Evolutionary conservation across 2,329 filamentous ascomycete species (phyloP).

Genomic region (Eurotiales sp.): DNA sequence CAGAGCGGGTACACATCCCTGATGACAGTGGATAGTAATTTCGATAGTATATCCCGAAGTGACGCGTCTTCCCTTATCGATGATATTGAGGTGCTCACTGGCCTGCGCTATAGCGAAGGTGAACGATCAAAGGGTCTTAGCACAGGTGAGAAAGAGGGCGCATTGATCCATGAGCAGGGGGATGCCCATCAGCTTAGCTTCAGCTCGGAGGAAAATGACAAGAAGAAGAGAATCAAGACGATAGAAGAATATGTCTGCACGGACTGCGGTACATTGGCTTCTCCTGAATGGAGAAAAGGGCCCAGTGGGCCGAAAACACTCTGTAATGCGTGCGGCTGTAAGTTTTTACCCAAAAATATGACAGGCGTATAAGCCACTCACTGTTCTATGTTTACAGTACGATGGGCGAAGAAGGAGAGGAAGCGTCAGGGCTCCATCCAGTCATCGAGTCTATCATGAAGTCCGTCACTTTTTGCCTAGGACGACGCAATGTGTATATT

Average conservation of each 20-base stretch:
- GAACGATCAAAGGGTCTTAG: slow-evolving; percentile 85
- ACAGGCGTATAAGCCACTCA: neutral
- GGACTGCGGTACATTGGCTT: slow-evolving; percentile 91
- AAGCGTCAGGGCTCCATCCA: slow-evolving; percentile 46
- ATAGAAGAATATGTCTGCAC: slow-evolving; percentile 87
- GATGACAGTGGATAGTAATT: slow-evolving; percentile 51
- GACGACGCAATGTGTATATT: too few relatives aligned
- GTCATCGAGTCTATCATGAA: slow-evolving; percentile 2
- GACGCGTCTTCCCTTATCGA: slow-evolving; percentile 75
- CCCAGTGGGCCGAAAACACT: slow-evolving; percentile 89
- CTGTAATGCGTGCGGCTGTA: slow-evolving; percentile 90
- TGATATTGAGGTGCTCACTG: slow-evolving; percentile 89
- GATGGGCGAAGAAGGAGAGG: slow-evolving; percentile 71
- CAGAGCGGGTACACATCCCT: slow-evolving; percentile 50
- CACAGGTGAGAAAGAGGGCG: slow-evolving; percentile 76
- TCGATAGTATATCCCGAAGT: slow-evolving; percentile 6
- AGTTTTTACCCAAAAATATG: slow-evolving; percentile 26
- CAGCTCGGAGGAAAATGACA: slow-evolving; percentile 56
- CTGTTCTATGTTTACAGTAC: slow-evolving; percentile 36
- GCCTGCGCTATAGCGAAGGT: slow-evolving; percentile 79
- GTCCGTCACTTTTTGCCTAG: too few relatives aligned
- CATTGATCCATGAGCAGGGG: slow-evolving; percentile 77
- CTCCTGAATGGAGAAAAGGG: slow-evolving; percentile 93
- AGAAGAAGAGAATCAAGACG: slow-evolving; percentile 78
- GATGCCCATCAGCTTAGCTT: slow-evolving; percentile 69